Evolutionary conservation across 805 yeast species (phyloP).

Genomic region (Metschnikowia similis): DNA sequence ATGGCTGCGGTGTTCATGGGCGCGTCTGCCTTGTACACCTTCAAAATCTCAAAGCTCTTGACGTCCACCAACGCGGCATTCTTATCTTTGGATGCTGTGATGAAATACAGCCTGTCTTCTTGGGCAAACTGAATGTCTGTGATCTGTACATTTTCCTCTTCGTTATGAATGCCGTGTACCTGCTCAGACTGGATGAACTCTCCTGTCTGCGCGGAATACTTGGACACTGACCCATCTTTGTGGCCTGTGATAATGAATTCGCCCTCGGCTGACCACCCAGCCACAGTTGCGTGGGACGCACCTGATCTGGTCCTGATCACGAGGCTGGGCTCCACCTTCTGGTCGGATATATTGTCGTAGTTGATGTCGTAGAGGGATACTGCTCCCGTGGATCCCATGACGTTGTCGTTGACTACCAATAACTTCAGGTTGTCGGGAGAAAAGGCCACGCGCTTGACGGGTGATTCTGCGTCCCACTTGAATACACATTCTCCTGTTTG

Average conservation of each 20-base stretch:
- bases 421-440: constrained; percentile 66
- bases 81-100: constrained; percentile 91
- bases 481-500: constrained; percentile 69
- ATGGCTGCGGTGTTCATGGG: constrained; percentile 95
- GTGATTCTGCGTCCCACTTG: constrained; percentile 72
- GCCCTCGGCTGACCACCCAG: constrained; percentile 81
- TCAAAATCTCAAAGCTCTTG: constrained; percentile 65
- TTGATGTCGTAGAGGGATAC: constrained; percentile 64
- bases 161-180: constrained; percentile 66
- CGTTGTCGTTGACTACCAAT: constrained; percentile 81
- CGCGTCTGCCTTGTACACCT: constrained; percentile 79
- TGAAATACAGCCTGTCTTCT: constrained; percentile 80
- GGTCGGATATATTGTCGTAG: constrained; percentile 40
- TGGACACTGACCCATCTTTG: constrained; percentile 79
- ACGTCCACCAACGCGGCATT: constrained; percentile 74
- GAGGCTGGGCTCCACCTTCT: constrained; percentile 53
- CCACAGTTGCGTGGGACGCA: constrained; percentile 67
- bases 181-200: constrained; percentile 53
- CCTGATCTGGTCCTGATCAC: constrained; percentile 56
- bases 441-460: constrained; percentile 89
- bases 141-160: constrained; percentile 42
- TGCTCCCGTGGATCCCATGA: constrained; percentile 84
- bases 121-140: constrained; percentile 86
- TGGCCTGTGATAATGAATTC: constrained; percentile 79
- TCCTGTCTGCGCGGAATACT: constrained; percentile 75